phyloP scores from a whole-genome alignment of 2,329 filamentous ascomycete species.

The Metarhizium album region DNA sequence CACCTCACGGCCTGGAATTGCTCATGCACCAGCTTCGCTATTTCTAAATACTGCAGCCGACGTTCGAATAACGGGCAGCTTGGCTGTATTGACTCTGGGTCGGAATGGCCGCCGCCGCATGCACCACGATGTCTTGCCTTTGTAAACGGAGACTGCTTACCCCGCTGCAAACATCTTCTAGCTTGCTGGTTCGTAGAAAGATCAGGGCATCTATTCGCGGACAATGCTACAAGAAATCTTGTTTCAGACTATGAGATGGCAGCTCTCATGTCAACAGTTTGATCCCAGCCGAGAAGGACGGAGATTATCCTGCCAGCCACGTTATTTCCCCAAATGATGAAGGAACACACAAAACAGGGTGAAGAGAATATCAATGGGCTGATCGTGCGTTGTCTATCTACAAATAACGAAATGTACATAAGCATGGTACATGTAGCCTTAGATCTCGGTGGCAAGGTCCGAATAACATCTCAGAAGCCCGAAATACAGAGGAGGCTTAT shows the following conservation, averaged over 20 bases:
- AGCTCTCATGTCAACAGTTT: conserved; percentile 48
- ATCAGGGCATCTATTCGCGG: conserved; percentile 47
- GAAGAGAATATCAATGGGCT: neutral
- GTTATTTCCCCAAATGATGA: neutral
- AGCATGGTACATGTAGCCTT: neutral
- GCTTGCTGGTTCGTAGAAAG: conserved; percentile 67
- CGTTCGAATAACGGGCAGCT: conserved; percentile 13
- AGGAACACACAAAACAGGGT: neutral
- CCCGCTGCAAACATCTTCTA: conserved; percentile 80
- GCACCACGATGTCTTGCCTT: neutral
- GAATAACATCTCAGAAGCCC: neutral
- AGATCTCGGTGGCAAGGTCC: conserved; percentile 6
- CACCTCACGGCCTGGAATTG: conserved; percentile 74
- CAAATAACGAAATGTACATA: conserved; percentile 1
- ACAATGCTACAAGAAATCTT: conserved; percentile 41
- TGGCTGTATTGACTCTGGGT: neutral
- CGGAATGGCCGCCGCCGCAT: too few species aligned
- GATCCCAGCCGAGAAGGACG: neutral
- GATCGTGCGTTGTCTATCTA: neutral
- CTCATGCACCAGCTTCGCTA: conserved; percentile 74
- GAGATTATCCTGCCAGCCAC: neutral
- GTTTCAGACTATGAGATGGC: conserved; percentile 59
- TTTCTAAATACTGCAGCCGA: conserved; percentile 33
- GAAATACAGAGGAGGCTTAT: neutral
- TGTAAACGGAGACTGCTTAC: conserved; percentile 25